These are phyloP conservation scores for Gigaspora rosea DNA, from an alignment of 192 early-diverging fungal genomes.

Conservation along the genomic window DNA sequence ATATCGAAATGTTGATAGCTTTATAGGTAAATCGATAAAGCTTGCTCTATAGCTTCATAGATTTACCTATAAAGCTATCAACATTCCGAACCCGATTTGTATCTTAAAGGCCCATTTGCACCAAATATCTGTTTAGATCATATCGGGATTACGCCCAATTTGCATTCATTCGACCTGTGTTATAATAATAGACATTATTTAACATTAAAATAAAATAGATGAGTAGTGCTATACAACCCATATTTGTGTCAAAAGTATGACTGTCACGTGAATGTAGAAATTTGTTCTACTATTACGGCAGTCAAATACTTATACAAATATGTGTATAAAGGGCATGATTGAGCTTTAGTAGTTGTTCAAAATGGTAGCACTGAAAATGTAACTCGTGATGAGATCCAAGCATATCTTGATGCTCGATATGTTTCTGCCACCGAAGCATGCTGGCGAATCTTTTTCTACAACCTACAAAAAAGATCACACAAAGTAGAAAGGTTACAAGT, in stretches of 20 bases:
- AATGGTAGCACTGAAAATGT: background rate
- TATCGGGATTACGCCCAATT: too few relatives aligned
- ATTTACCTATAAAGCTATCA: too few relatives aligned
- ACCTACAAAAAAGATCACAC: constrained; percentile 36
- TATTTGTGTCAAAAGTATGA: background rate
- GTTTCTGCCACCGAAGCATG: constrained; percentile 38
- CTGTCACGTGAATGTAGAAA: background rate
- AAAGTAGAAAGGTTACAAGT: constrained; percentile 31
- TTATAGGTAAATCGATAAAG: too few relatives aligned
- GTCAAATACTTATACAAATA: constrained; percentile 33
- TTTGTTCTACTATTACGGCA: background rate
- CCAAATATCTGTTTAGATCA: too few relatives aligned
- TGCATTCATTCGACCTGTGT: too few relatives aligned
- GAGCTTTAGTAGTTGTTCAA: background rate
- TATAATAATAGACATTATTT: too few relatives aligned
- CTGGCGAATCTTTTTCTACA: constrained; percentile 39
- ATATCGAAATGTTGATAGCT: too few relatives aligned
- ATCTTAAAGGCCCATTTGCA: too few relatives aligned
- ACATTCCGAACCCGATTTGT: too few relatives aligned
- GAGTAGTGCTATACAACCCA: background rate
- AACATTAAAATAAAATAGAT: background rate
- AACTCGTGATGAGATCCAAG: constrained; percentile 8
- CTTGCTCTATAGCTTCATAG: too few relatives aligned
- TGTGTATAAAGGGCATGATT: constrained; percentile 33
- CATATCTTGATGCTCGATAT: constrained; percentile 33